These are phyloP conservation scores for Geranium incanum DNA, from an alignment of 441 rosid genomes.

Conservation along the genomic window DNA sequence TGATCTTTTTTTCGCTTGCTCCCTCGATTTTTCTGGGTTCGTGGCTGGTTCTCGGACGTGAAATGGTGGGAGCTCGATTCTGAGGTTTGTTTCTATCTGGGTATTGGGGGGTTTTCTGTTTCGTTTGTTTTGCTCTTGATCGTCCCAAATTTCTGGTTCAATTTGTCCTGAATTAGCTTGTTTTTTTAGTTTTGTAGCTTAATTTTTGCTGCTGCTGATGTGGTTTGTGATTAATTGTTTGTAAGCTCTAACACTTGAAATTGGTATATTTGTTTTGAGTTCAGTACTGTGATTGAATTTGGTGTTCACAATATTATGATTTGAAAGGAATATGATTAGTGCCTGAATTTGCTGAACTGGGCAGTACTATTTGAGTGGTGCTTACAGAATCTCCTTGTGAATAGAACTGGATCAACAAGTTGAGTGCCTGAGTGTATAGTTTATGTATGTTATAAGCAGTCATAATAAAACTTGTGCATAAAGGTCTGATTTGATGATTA, in stretches of 20 bases:
- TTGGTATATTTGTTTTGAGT: neutral
- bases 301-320: neutral
- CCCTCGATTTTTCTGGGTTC: neutral
- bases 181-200: neutral
- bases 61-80: neutral
- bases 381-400: neutral
- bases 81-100: conserved; percentile 1
- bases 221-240: neutral
- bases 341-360: neutral
- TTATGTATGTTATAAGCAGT: neutral
- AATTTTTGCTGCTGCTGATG: neutral
- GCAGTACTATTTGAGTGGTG: neutral
- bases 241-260: neutral
- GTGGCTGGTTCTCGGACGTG: neutral
- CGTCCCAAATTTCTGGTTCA: neutral
- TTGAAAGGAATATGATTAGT: neutral
- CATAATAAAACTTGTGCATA: neutral
- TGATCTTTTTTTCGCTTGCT: neutral
- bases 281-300: neutral
- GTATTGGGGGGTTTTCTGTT: neutral
- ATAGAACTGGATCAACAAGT: neutral
- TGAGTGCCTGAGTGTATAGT: neutral
- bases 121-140: neutral
- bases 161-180: neutral
- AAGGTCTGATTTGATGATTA: neutral